Evolutionary conservation across 306 rosid genomes (phyloP).

Genomic region (Castanea sativa): DNA sequence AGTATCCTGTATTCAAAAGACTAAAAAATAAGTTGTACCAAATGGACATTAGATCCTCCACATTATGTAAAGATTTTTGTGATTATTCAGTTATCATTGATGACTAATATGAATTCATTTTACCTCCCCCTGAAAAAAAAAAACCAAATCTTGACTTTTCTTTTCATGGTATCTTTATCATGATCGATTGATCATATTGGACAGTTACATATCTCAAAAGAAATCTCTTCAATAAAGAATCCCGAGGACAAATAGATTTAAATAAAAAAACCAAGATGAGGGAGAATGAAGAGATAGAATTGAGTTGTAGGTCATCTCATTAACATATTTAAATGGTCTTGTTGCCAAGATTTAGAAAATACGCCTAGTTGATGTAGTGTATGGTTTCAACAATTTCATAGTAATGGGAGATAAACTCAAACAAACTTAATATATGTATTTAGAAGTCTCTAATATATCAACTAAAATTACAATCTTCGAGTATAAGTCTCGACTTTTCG

Average conservation of each 20-base stretch:
- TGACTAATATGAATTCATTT: too few species aligned
- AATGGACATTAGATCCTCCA: too few species aligned
- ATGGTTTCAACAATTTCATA: not conserved
- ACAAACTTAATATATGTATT: not conserved
- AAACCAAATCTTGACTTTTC: not conserved
- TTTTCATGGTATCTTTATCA: not conserved
- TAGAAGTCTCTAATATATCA: not conserved
- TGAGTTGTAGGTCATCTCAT: not conserved
- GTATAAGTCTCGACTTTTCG: not conserved
- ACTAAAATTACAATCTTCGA: not conserved
- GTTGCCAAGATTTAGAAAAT: not conserved
- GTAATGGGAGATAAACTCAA: not conserved
- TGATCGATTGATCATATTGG: too few species aligned
- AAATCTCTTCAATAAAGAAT: too few species aligned
- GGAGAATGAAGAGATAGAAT: not conserved
- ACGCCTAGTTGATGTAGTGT: not conserved
- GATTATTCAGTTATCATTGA: too few species aligned
- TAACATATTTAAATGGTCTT: not conserved
- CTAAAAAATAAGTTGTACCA: too few species aligned
- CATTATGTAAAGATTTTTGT: too few species aligned
- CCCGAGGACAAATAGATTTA: too few species aligned
- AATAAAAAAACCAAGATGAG: too few species aligned
- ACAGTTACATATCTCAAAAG: too few species aligned
- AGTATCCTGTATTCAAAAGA: too few species aligned
- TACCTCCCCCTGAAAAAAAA: too few species aligned